These are phyloP conservation scores for Pyronema omphalodes DNA, from an alignment of 495 filamentous ascomycete genomes.

Conservation along the genomic window DNA sequence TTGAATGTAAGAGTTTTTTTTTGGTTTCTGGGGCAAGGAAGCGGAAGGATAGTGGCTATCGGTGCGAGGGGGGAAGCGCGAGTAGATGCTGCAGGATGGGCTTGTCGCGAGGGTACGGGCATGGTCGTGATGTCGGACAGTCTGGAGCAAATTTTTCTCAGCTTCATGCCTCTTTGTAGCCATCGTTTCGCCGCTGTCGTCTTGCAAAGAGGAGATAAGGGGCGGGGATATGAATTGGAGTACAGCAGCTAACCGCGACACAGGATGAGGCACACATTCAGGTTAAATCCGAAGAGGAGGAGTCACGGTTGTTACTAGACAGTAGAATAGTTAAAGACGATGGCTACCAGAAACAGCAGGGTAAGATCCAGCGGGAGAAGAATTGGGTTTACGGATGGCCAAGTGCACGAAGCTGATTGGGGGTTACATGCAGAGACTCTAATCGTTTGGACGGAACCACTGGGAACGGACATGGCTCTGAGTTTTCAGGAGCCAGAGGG, in stretches of 20 bases:
- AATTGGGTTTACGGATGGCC: not conserved
- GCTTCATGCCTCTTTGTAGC: constrained; percentile 1
- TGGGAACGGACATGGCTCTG: constrained; percentile 85
- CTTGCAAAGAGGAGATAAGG: constrained; percentile 10
- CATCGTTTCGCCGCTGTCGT: not conserved
- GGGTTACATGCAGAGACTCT: constrained; percentile 54
- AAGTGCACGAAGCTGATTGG: constrained; percentile 18
- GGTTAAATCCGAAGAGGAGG: constrained; percentile 85
- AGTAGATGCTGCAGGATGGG: not conserved
- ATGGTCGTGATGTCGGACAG: not conserved
- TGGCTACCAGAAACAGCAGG: constrained; percentile 97
- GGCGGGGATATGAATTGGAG: constrained; percentile 16
- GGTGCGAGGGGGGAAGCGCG: not conserved
- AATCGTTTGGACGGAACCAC: constrained; percentile 87
- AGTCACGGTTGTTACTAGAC: constrained; percentile 64
- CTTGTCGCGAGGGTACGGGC: not conserved
- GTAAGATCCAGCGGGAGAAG: constrained; percentile 30
- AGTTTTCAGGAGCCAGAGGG: constrained; percentile 97
- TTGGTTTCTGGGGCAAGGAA: not conserved
- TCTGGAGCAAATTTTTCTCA: not conserved
- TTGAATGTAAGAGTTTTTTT: constrained; percentile 45
- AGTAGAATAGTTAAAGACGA: constrained; percentile 85
- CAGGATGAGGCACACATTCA: constrained; percentile 72
- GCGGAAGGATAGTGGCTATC: not conserved
- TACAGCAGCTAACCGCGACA: constrained; percentile 8